Base-by-base conservation (phyloP, 2,329 filamentous ascomycete genomes). In the Cryphonectria carpinicola region DNA sequence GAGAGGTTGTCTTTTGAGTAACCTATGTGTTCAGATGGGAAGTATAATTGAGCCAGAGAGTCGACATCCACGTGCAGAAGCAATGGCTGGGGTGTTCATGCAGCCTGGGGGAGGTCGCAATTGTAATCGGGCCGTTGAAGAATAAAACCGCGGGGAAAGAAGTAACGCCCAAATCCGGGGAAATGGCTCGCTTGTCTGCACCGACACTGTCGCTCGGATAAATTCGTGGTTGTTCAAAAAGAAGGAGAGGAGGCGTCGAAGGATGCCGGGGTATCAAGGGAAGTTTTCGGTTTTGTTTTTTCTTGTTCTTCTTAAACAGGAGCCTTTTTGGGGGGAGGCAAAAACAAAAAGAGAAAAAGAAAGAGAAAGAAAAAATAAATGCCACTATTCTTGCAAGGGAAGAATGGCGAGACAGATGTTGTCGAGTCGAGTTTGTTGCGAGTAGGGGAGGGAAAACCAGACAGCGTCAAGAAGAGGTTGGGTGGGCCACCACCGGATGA, bases 71-170 rank as follows among this genome's bases (percentile, higher is more conserved):
- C 32, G 52, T 67, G 68, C 43, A 43, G 49, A 62, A 52, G 68
- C 60, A 58, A 61, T 49, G 61, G 68, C 68, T 70, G 65, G 71
- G 54, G 54, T 6, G 71, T 70, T 68, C 65, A 72, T 70, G 68
- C 71, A 72, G 65, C 35, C 63, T 56, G 41, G 66, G 37, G 39
- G 28, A 28, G 39, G n/a, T 39, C 17, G 62, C 39, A 56, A 52
- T 68, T 37, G 62, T 68, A 72, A 69, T 72, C 71, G 71, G 71
- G 71, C 71, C 71, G 71, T 69, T 70, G 71, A 66, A 64, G 64
- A 63, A 60, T 35, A 39, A 69, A 71, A 71, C 71, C 71, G 71
- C 71, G 71, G 71, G 71, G 71, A 67, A 67, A 67, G 56, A 68
- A 37, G 43, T 46, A 37, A 56, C 54, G 43, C 61, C 54, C 37